A percentile compares a stretch with the other conserved stretches of the same genome.
These are phyloP conservation scores for Capronia coronata DNA, from an alignment of 2,329 filamentous ascomycete species.

Conservation along the genomic window DNA sequence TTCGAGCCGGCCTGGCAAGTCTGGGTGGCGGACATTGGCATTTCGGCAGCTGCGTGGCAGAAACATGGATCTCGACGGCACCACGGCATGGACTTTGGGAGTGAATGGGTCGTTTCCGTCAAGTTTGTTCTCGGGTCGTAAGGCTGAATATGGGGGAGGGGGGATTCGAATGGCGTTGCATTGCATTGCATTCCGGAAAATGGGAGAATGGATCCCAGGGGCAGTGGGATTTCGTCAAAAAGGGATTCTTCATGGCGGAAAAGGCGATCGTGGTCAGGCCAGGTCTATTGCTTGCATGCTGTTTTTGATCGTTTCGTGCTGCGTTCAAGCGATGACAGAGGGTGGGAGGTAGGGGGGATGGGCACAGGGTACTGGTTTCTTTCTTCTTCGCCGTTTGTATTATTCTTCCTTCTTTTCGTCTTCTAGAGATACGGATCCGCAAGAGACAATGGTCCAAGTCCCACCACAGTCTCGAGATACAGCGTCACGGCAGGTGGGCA, in stretches of 20 bases:
- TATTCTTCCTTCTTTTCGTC: too few species aligned
- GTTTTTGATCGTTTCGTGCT: conserved; percentile 5
- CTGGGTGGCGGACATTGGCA: conserved; percentile 78
- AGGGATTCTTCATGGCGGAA: too few species aligned
- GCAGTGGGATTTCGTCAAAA: too few species aligned
- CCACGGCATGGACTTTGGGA: conserved; percentile 81
- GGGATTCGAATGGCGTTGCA: not conserved
- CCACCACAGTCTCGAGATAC: too few species aligned
- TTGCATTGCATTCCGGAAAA: too few species aligned
- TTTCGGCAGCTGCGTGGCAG: conserved; percentile 30
- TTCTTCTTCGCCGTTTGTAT: too few species aligned
- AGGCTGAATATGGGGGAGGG: not conserved
- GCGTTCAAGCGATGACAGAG: conserved; percentile 18
- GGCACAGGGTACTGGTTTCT: too few species aligned
- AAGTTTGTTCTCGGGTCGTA: conserved; percentile 19
- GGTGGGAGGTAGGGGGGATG: too few species aligned
- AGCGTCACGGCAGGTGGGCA: too few species aligned
- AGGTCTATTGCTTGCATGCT: not conserved
- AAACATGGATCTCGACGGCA: conserved; percentile 46
- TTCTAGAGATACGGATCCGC: too few species aligned
- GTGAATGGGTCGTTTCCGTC: conserved; percentile 66
- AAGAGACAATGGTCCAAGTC: too few species aligned
- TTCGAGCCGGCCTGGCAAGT: conserved; percentile 57
- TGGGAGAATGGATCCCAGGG: not conserved
- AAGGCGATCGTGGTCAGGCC: not conserved